Base-by-base conservation (phyloP, 768 basidiomycete species). In the Lactifluus pinguis region DNA sequence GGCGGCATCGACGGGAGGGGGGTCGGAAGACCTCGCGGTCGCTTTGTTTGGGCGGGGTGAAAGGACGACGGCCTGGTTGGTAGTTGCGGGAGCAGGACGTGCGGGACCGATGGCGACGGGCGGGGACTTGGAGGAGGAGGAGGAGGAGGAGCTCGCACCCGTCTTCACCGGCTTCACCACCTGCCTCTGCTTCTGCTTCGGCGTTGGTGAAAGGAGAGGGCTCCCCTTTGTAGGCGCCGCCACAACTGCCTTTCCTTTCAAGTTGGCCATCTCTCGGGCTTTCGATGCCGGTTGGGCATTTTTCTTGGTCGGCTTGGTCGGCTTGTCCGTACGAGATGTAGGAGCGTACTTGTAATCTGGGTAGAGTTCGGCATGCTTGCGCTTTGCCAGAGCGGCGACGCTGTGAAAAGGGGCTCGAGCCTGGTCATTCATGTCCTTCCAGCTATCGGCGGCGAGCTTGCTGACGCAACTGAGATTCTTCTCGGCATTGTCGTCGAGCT, bases 381-480 rank as follows among this genome's bases (percentile, higher is more conserved):
- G 66, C 59, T 81, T 77, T 30, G 73, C 80, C 54, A 76, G 68
- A 15, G 74, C 76, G 2, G 86, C 86, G 67, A 74, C 67, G 15
- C 67, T 68, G 41, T 74, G 69, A 77, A 79, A 87, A 19, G 70
- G 72, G 6, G 69, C 72, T 55, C 78, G 80, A 66, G 82, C 78
- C 25, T 74, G 76, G 0, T 71, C 69, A 10, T 73, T 66, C 36
- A 89, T 72, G 55, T 79, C 69, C 51, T 80, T 80, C 91, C 91
- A 94, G 64, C 79, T 76, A 38, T 81, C 70, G 4, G 85, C 89
- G 2, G 84, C 86, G 54, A 89, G 79, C 57, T 83, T 79, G 60
- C 84, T 86, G 60, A 92, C 80, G 57, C 83, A 79, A 69, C 88
- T 84, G 69, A 92, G 89, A 53, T 86, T 83, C 61, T 75, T 78